Evolutionary conservation across 2,329 filamentous ascomycete genomes (phyloP), one percentile per base, ranked within the genome.

Genomic region (Fusarium tjaetaba): DNA sequence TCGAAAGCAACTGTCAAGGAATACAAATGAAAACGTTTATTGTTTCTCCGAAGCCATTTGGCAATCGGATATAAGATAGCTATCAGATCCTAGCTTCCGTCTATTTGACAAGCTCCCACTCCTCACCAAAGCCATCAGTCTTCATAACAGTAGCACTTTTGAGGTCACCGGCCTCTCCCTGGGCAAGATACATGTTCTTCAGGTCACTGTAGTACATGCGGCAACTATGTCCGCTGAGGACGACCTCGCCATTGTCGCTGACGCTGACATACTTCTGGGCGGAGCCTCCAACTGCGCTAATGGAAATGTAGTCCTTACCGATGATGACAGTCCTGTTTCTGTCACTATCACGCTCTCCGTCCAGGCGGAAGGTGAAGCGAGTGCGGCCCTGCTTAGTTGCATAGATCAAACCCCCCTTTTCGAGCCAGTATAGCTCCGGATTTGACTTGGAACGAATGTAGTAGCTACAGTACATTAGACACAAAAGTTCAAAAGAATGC

Each of bases 61-160:
- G 2, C 6, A 8, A 18, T 36, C 16, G 11, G 16, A 20, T 11
- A 18, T 15, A 22, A 51, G 24, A 6, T 11, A 22, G n/a, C 49
- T 26, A 36, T 15, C 30, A 11, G 49, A 6, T 5, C 6, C 48
- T 24, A 49, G 24, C 16, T 3, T 39, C 22, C 1, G 22, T 39
- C 43, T 59, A 52, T 52, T 20, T 52, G 43, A 52, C 38, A 18
- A 68, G 85, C 13, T 49, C 41, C 55, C 53, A 67, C 38, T 68
- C 65, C 30, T 68, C 53, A 9, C 65, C 48, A 16, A 32, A 22
- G 20, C 24, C 62, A 22, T 60, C 49, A 28, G 28, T 5, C 32
- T 61, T 45, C 26, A 18, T 42, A 7, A 68, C 16, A 9, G 24
- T 18, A 2, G 13, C 39, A 56, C 45, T 62, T 5, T 34, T 42